Base-by-base conservation (phyloP, 345 rosid species). In the Erucastrum elatum region DNA sequence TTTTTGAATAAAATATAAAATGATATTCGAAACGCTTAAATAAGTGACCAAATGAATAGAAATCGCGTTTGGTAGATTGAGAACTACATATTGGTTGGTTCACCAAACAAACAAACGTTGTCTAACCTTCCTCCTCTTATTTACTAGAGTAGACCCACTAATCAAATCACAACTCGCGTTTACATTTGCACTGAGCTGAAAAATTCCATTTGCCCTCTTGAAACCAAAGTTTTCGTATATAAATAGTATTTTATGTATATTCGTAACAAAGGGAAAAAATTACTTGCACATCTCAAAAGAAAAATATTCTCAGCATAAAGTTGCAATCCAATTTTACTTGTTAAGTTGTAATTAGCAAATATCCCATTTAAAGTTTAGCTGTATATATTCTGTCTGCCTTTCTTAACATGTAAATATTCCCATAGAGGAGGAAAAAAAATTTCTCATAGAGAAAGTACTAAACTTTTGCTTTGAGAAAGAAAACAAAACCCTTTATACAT, bases 381-480 rank as follows among this genome's bases (percentile, higher is more conserved):
- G 65, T 67, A 49, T 21, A 21, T 21, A 21, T 21, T 21, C 21
- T 21, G 21, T 68, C 21, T 61, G 39, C 17, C 64, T 68, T 74
- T 31, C 71, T 11, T 69, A 74, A 74, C 75, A 79, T 79, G 82
- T 68, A 74, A 63, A 74, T 74, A 80, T 80, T 80, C 82, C 75
- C 21, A 29, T 8, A 0, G 31, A 35, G 35, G 21, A 21, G 21
- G 21, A 21, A 21, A 21, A 21, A 21, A 21, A 21, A 21, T 21
- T 21, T 21, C 82, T 75, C 21, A 29, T 8, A 0, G 31, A 35
- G 35, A 79, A 68, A 67, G 74, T 1, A 33, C 2, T 73, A 5
- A 65, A n/a, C 76, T 72, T 72, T 73, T 66, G 35, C 55, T 66
- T 78, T 72, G 25, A 9, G 68, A 58, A 66, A 59, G 15, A 58